A percentile compares a stretch with the other conserved stretches of the same genome.
phyloP scores from a whole-genome alignment of 2,329 filamentous ascomycete genomes.

The Aspergillus sp. region DNA sequence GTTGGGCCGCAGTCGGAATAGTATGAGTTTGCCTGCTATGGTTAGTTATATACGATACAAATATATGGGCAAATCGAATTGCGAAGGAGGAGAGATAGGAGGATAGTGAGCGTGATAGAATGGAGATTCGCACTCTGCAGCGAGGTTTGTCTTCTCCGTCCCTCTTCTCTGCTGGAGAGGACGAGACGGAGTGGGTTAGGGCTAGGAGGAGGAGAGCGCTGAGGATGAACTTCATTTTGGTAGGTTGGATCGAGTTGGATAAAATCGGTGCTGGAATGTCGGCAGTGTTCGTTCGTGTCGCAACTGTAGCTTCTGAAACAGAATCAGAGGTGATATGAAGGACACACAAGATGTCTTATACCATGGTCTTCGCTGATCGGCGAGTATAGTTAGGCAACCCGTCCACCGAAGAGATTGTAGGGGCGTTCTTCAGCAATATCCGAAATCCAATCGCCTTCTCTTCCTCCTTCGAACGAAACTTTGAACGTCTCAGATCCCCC shows the following conservation, averaged over 20 bases:
- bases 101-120: too few relatives aligned
- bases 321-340: too few relatives aligned
- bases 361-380: not conserved
- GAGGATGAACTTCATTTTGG: not conserved
- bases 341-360: not conserved
- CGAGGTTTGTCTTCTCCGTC: not conserved
- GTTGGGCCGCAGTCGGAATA: slow-evolving; percentile 3
- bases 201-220: not conserved
- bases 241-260: not conserved
- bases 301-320: too few relatives aligned
- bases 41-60: too few relatives aligned
- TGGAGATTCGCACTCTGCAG: not conserved
- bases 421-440: not conserved
- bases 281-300: not conserved
- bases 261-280: not conserved
- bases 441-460: not conserved
- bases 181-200: not conserved
- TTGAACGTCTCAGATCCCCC: not conserved
- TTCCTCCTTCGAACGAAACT: not conserved
- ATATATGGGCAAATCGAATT: not conserved
- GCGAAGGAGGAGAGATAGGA: not conserved
- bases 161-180: not conserved
- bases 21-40: not conserved
- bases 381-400: not conserved
- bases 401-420: not conserved